Evolutionary conservation across 2,329 filamentous ascomycete genomes (phyloP).

Genomic region (Ophiocordyceps camponoti-leonardi): DNA sequence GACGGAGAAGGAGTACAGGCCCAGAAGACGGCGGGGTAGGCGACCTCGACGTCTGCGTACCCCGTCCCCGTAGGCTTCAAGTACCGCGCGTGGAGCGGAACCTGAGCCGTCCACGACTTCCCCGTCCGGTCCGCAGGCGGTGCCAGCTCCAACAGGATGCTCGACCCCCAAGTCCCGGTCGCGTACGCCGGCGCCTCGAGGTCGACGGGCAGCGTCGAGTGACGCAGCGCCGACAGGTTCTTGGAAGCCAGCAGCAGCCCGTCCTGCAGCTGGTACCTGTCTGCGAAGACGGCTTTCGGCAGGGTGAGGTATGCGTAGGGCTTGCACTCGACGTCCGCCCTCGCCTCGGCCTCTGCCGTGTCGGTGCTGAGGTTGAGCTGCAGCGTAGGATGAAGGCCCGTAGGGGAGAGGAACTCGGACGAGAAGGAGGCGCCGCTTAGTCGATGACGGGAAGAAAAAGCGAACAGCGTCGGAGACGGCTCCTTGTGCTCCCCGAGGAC

Average conservation of each 20-base stretch:
- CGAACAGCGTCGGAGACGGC: constrained; percentile 63
- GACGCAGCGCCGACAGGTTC: constrained; percentile 51
- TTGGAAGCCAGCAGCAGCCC: constrained; percentile 64
- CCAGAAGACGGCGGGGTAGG: constrained; percentile 82
- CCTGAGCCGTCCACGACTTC: constrained; percentile 43
- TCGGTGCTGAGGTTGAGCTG: constrained; percentile 44
- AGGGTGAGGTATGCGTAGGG: constrained; percentile 71
- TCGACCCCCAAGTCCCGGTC: constrained; percentile 61
- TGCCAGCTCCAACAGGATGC: constrained; percentile 56
- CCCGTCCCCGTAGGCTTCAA: constrained; percentile 43
- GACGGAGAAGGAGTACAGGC: constrained; percentile 38
- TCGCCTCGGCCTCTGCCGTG: constrained; percentile 18
- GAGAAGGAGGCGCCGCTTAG: constrained; percentile 41
- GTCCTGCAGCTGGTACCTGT: constrained; percentile 71
- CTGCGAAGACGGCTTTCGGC: constrained; percentile 65
- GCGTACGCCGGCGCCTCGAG: constrained; percentile 82
- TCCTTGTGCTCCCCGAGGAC: constrained; percentile 60
- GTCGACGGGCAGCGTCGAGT: constrained; percentile 62
- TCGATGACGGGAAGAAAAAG: constrained; percentile 64
- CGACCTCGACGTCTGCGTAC: constrained; percentile 38
- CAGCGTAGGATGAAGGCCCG: constrained; percentile 71
- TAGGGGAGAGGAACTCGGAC: constrained; percentile 48
- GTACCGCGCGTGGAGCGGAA: constrained; percentile 80
- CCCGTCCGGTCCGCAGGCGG: constrained; percentile 23
- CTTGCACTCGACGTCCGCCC: constrained; percentile 39